Base-by-base conservation (phyloP, 2,329 filamentous ascomycete species). In the Colletotrichum liaoningense region DNA sequence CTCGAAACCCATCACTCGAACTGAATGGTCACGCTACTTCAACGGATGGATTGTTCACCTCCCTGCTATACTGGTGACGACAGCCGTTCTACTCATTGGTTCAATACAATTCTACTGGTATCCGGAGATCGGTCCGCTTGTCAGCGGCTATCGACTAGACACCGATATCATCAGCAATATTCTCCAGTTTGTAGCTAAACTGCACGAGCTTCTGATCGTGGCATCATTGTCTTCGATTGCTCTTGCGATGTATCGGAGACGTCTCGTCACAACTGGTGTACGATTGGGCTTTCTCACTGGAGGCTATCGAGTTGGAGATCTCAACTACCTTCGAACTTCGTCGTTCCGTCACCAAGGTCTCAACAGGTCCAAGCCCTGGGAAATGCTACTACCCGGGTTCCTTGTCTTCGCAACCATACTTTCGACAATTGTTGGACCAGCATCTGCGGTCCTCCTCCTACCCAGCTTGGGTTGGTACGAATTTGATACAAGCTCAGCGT, bases 271-370 rank as follows among this genome's bases (percentile, higher is more conserved):
- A 5, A 60, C 19, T 19, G 72, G 72, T 11, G 30, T 74, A 3
- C 64, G 69, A 5, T 26, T 72, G 3, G 72, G 72, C 3, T 64
- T 74, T 14, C 63, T 74, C 24, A 74, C 72, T 8, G 72, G 63
- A 1, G 69, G 64, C 1, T 74, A 74, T 19, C 35, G 72, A 5
- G 59, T 74, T 16, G 72, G 72, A 11, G 72, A 74, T 28, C 14
- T 73, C 33, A 24, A 38, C 26, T 74, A 73, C 28, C 72, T 74
- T 33, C 7, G 49, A 8, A 69, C 57, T 28, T 22, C 55, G 1
- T 30, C 59, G 1, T 74, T 74, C 11, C 49, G 58, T 4, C 54
- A 52, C 16, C 71, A 67, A 24, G 69, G 59, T 4, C 19, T 35
- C n/a, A 42, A 52, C 3, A 26, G 30, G 0, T 28, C 26, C 2